Conservation (phyloP, 306 rosid species). For the Rosa rugosa region DNA sequence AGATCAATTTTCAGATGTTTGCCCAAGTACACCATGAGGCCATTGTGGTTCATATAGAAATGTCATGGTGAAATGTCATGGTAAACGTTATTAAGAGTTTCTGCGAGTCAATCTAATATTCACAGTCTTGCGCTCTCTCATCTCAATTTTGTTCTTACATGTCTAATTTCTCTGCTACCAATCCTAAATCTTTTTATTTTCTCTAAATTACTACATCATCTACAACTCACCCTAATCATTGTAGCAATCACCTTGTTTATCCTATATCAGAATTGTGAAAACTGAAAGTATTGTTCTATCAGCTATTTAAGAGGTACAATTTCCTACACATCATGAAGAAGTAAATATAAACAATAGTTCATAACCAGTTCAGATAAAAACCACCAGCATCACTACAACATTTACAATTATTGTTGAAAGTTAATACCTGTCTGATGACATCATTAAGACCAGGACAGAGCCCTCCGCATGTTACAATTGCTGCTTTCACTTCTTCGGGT, state of each 20-base stretch:
- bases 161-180: neutral
- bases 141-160: neutral
- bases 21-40: neutral
- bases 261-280: neutral
- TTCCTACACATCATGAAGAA: neutral
- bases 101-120: neutral
- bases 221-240: neutral
- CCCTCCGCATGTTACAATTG: conserved; percentile 97
- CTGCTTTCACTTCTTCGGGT: conserved; percentile 96
- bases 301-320: neutral
- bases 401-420: neutral
- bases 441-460: conserved; percentile 99
- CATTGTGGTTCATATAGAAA: neutral
- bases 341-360: neutral
- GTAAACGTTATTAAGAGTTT: neutral
- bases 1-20: neutral
- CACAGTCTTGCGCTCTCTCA: neutral
- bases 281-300: neutral
- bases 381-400: no score
- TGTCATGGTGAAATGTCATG: neutral
- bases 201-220: neutral
- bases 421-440: conserved; percentile 91
- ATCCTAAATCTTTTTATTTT: neutral
- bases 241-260: neutral
- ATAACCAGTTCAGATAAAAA: neutral